Base-by-base conservation (phyloP, 2,329 filamentous ascomycete genomes). In the Colletotrichum magnum region DNA sequence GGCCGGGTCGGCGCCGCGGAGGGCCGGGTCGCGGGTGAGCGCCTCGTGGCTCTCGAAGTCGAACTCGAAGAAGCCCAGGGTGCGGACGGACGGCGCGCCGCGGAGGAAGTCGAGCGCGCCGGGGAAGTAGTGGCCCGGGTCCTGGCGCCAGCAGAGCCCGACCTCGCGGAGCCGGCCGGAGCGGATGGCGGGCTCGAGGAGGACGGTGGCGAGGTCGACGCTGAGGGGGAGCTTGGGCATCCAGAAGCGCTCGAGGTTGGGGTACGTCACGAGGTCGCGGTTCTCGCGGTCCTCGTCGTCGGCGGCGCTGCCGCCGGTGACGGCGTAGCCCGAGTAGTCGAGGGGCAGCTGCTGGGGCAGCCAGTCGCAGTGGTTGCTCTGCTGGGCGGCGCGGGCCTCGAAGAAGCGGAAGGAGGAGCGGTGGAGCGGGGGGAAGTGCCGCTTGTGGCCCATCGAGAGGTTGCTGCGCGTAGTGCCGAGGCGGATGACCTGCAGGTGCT, bases 1-100 rank as follows among this genome's bases (percentile, higher is more conserved):
- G 39, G 28, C 28, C 6, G 66, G 43, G 51, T 71, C 59, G 50
- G 43, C 45, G 48, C 50, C 59, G 47, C 50, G 65, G 47, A 63
- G 64, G 6, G 64, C 64, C 24, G 68, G 58, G 43, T 68, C 64
- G 5, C 68, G 52, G 45, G 60, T 60, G 45, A 69, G 68, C 15
- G 64, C 64, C 58, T 64, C 63, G 64, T 68, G 68, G 58, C 68
- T 58, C 53, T 72, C 73, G 69, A 83, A 82, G 39, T 74, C 72
- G 56, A 83, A 82, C 36, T 77, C 68, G 48, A 75, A 79, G 32
- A 83, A 53, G 4, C 79, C 79, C 2, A 83, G 73, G 41, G 73
- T 76, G 47, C 70, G 76, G 32, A 84, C 79, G 2, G 75, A 78
- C 21, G 72, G 50, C 2, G 76, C 73, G 43, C 81, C 80, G 15